Conservation (phyloP, 192 early-diverging fungal species). For the Dimargaris cristalligena region DNA sequence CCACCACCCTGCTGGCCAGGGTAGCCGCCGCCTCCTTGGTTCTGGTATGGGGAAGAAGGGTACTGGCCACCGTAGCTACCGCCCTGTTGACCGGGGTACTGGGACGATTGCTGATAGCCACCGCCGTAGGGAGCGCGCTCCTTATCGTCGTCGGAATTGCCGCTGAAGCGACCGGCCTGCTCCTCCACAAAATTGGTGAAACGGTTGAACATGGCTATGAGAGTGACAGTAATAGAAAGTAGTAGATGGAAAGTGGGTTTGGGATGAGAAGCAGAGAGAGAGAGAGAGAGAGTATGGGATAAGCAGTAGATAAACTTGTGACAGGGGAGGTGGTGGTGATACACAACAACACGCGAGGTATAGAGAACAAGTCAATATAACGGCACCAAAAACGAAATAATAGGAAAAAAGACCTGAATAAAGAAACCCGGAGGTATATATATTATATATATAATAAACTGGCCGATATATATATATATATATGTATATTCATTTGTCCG, state of each 20-base stretch:
- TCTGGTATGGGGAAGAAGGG: background rate
- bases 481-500: no score
- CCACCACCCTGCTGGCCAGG: background rate
- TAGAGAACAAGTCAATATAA: no score
- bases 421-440: no score
- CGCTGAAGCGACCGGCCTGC: background rate
- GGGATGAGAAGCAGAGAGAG: background rate
- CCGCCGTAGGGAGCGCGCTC: background rate
- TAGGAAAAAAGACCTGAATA: no score
- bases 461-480: no score
- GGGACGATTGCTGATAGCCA: background rate
- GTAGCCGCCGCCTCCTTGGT: background rate
- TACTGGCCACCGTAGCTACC: background rate
- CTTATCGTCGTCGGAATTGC: background rate
- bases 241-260: background rate
- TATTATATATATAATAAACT: no score
- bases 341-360: no score
- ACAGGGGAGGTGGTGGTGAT: no score
- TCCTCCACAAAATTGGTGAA: background rate
- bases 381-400: no score
- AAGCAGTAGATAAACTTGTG: background rate
- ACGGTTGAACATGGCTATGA: conserved; percentile 5
- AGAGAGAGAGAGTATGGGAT: background rate
- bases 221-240: background rate
- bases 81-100: background rate